phyloP scores from a whole-genome alignment of 257 asterid genomes.

The Petrea volubilis region DNA sequence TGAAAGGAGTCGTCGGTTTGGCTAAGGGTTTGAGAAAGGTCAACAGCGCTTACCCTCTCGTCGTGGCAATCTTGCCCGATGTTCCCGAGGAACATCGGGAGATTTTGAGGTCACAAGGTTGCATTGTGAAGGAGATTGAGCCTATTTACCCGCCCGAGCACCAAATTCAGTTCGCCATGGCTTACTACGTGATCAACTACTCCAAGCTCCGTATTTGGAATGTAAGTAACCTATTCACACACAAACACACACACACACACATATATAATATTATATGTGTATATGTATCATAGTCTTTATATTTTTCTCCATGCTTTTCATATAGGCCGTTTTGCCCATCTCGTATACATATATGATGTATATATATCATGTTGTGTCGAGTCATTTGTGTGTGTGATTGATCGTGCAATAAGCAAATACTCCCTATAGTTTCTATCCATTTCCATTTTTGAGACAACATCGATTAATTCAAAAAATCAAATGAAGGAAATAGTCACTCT shows the following conservation, averaged over 20 bases:
- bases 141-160: slow-evolving; percentile 42
- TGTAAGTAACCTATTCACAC: slow-evolving; percentile 24
- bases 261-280: background rate
- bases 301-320: too few species aligned
- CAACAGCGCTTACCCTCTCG: slow-evolving; percentile 36
- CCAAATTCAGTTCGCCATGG: slow-evolving; percentile 48
- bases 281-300: too few species aligned
- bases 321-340: too few species aligned
- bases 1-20: slow-evolving; percentile 46
- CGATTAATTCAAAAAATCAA: too few species aligned
- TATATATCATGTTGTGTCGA: too few species aligned
- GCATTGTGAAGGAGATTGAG: slow-evolving; percentile 46
- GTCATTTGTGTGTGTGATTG: too few species aligned
- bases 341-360: too few species aligned
- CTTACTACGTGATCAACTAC: slow-evolving; percentile 48
- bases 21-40: slow-evolving; percentile 51
- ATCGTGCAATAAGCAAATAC: too few species aligned
- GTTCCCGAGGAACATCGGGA: slow-evolving; percentile 54
- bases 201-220: slow-evolving; percentile 51
- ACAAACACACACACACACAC: background rate
- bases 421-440: too few species aligned
- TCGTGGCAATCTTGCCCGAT: slow-evolving; percentile 50
- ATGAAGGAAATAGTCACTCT: too few species aligned
- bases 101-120: slow-evolving; percentile 39
- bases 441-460: too few species aligned